Evolutionary conservation across 768 basidiomycete genomes (phyloP), one percentile per base, ranked within the genome.

Genomic region (Russula griseocarnosa): DNA sequence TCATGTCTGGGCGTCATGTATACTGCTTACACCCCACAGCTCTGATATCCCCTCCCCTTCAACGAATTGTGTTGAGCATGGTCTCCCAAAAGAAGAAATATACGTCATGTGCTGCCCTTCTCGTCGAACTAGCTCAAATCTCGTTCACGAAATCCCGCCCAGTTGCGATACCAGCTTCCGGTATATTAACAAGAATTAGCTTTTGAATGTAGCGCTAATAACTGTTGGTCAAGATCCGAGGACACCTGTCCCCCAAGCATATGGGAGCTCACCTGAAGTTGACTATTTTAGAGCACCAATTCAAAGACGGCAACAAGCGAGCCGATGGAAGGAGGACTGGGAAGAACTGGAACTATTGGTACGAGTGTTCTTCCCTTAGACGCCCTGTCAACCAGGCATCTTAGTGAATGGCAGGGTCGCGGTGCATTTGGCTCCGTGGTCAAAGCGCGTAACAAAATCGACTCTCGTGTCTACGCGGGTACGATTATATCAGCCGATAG

Each of bases 381-480:
- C 10, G 50, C 20, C 18, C 30, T 62, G 32, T 53, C 60, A 24
- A 14, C 5, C 24, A 26, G 28, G 58, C 49, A 36, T 16, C 28
- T n/a, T 4, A 58, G 16, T 59, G 22, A 47, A 30, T 13, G 40
- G 2, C 66, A 93, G 90, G 94, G 94, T 0, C 88, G 88, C 71
- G 94, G 94, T 0, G 92, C 84, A 0, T 96, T 93, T 73, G 94
- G 94, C 0, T 90, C 92, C n/a, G 94, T 97, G 0, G 93, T 97
- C 34, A 97, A 97, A 72, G 94, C 94, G 3, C 81, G 87, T 52
- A 94, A 96, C 70, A 90, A 86, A 77, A 86, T 95, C 24, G 94
- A 97, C 71, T 82, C 79, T 13, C 81, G 90, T 26, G 90, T 92
- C 61, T 94, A 94, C 71, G 92, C 90, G 14, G 87, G 87, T 86